Percentiles rank a stretch among this genome's conserved stretches.
These are phyloP conservation scores for Penicillium canescens DNA, from an alignment of 495 filamentous ascomycete genomes.

Conservation along the genomic window DNA sequence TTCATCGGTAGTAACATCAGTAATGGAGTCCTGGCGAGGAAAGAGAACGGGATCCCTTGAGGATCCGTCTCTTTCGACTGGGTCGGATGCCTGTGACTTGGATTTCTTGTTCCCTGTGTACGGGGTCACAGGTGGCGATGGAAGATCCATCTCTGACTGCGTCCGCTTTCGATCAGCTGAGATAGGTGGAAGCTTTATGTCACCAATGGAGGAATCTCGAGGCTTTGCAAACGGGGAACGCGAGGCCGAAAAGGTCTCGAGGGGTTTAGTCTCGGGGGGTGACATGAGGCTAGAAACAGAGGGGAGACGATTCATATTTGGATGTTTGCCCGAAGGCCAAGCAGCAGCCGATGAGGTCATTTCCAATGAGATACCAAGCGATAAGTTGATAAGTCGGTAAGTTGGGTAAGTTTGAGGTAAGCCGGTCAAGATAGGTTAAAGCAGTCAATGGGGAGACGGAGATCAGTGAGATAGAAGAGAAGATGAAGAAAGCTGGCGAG, in stretches of 20 bases:
- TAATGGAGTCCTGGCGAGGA: conserved; percentile 46
- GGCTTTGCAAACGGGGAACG: conserved; percentile 35
- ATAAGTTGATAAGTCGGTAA: background rate
- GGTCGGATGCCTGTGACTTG: conserved; percentile 44
- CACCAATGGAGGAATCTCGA: conserved; percentile 33
- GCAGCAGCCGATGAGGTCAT: conserved; percentile 33
- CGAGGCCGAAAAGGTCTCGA: conserved; percentile 58
- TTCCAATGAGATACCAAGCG: conserved; percentile 6
- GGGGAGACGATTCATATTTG: conserved; percentile 52
- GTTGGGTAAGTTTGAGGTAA: background rate
- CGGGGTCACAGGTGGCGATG: conserved; percentile 75
- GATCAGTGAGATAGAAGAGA: conserved; percentile 32
- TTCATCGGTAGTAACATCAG: conserved; percentile 48
- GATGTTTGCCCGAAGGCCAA: conserved; percentile 23
- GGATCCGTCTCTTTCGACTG: conserved; percentile 35
- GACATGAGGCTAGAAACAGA: conserved; percentile 69
- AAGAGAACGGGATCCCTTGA: conserved; percentile 64
- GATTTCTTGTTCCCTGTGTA: conserved; percentile 55
- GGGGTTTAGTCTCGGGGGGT: conserved; percentile 64
- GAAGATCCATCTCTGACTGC: conserved; percentile 53
- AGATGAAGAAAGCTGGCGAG: conserved; percentile 22
- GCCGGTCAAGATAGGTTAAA: conserved; percentile 1
- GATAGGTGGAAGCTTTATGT: conserved; percentile 50
- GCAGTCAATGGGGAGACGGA: background rate
- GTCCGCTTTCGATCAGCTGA: conserved; percentile 49